Evolutionary conservation across 352 stramenopile species (phyloP), one percentile per base, ranked within the genome.

Genomic region (Phytophthora sojae): DNA sequence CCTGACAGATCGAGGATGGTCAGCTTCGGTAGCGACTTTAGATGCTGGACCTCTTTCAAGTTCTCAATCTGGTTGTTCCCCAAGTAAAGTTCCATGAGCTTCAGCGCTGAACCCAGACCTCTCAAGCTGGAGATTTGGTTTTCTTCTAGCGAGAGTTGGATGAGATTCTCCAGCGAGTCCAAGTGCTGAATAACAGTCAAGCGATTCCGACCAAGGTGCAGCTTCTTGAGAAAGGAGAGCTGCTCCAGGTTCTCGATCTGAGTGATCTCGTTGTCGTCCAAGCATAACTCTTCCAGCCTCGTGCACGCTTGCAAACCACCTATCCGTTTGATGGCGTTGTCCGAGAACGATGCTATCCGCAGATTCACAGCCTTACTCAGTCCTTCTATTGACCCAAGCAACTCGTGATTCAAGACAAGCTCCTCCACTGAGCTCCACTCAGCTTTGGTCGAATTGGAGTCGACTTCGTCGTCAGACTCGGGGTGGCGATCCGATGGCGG

Each of bases 11-110:
- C 91, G 6, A 97, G 73, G 55, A 97, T 97, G 30, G 93, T 95
- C 5, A 97, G 77, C 35, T 95, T 94, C 0, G 91, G 88, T 7
- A 97, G 69, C 0, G 80, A 71, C 32, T 96, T 95, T 3, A 97
- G 61, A 42, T 95, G 80, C 60, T 95, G 89, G 5, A 96, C 73
- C 42, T 93, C 86, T 32, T 91, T 95, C 15, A 97, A 30, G 9
- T 81, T 80, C n/a, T 90, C 83, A 39, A 97, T 88, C 17, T 81
- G 69, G 58, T 97, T 97, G 61, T 90, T 91, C 6, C 90, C 86
- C n/a, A 96, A 75, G 68, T 97, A 97, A 0, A 97, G 64, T 56
- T 97, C 91, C 89, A 96, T 94, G 8, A 96, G 67, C 50, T 90
- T 93, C 52, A 81, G 57, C 1, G 91, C 81, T 0, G 79, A 75